Evolutionary conservation across 805 yeast species (phyloP).

Genomic region (Kazachstania bromeliacearum): DNA sequence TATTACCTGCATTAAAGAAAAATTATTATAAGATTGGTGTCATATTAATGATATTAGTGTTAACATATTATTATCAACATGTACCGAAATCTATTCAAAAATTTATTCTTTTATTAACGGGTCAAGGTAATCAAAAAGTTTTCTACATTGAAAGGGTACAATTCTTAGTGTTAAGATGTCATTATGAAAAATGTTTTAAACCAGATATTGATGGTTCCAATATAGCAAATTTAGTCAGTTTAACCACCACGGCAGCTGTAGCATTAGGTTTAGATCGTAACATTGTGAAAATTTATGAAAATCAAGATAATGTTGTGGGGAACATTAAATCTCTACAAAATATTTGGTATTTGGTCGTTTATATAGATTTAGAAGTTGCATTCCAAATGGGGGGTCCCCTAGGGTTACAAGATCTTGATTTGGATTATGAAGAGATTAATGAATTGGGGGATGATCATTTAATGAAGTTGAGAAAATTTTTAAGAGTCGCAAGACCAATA

Average conservation of each 20-base stretch:
- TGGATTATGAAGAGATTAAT: conserved; percentile 5
- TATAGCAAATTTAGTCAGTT: conserved; percentile 8
- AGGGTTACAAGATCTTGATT: conserved; percentile 5
- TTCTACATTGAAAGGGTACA: conserved; percentile 25
- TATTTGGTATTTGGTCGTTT: conserved; percentile 22
- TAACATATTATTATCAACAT: conserved; percentile 9
- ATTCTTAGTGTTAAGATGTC: conserved; percentile 16
- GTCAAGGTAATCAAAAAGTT: conserved; percentile 21
- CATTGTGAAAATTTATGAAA: conserved; percentile 10
- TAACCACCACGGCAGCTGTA: conserved; percentile 12
- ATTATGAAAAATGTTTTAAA: conserved; percentile 1
- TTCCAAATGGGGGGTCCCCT: conserved; percentile 21
- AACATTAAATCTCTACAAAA: conserved; percentile 14
- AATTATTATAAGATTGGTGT: conserved; percentile 25
- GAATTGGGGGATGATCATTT: conserved; percentile 2
- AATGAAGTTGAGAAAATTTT: conserved; percentile 11
- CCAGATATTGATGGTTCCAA: conserved; percentile 23
- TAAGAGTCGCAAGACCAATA: conserved; percentile 16
- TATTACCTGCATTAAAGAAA: conserved; percentile 10
- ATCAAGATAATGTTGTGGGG: conserved; percentile 15
- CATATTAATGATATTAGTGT: conserved; percentile 16
- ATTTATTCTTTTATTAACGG: conserved; percentile 19
- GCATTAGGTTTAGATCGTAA: conserved; percentile 20
- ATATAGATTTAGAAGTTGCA: conserved; percentile 18
- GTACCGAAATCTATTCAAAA: conserved; percentile 15